phyloP scores from a whole-genome alignment of 345 rosid species.

The Syzygium aqueum region DNA sequence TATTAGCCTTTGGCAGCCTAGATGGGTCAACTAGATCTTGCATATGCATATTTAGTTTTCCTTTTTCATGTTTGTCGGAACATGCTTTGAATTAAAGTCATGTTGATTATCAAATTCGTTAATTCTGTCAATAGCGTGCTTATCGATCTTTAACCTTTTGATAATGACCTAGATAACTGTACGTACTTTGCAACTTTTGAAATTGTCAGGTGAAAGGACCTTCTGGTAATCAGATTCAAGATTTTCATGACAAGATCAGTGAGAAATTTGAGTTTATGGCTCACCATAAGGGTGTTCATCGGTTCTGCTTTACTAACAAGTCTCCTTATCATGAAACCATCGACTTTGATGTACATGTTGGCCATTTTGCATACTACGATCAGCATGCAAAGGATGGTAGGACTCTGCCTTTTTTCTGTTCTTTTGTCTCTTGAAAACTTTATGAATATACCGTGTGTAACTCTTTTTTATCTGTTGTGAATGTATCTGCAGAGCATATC shows the following conservation, averaged over 20 bases:
- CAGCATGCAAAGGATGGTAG: slow-evolving; percentile 77
- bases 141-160: neutral
- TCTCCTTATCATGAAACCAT: slow-evolving; percentile 70
- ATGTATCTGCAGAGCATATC: slow-evolving; percentile 42
- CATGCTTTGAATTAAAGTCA: neutral
- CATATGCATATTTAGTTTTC: neutral
- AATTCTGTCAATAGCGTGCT: neutral
- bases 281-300: slow-evolving; percentile 54
- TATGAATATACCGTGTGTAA: neutral
- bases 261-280: slow-evolving; percentile 62
- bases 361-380: slow-evolving; percentile 53
- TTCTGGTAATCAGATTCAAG: slow-evolving; percentile 45
- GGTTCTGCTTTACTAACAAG: slow-evolving; percentile 61
- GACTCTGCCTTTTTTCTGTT: neutral
- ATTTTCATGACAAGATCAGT: slow-evolving; percentile 52
- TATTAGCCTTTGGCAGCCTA: neutral
- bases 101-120: neutral
- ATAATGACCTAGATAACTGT: neutral
- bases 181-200: neutral
- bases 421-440: neutral
- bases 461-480: neutral
- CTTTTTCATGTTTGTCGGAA: neutral
- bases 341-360: slow-evolving; percentile 66
- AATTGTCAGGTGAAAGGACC: slow-evolving; percentile 57
- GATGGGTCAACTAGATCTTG: neutral